Evolutionary conservation across 768 basidiomycete species (phyloP), one percentile per base, ranked within the genome.

Genomic region (Serendipita sp.): DNA sequence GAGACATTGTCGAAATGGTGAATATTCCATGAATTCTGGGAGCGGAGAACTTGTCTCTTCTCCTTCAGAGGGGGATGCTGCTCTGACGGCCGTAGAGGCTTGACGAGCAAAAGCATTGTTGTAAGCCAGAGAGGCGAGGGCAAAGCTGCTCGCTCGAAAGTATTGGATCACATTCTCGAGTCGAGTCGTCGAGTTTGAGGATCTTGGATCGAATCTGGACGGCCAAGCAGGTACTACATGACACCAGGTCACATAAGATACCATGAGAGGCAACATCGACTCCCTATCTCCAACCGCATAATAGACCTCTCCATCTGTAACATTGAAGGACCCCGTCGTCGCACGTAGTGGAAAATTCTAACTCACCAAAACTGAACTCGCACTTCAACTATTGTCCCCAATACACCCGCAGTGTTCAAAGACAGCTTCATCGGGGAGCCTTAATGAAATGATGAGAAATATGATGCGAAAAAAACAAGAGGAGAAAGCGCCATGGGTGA

Each of bases 31-130:
- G n/a, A n/a, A n/a, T n/a, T n/a, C n/a, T n/a, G n/a, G n/a, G n/a
- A n/a, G n/a, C n/a, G n/a, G n/a, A n/a, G n/a, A n/a, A n/a, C n/a
- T n/a, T n/a, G n/a, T n/a, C n/a, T n/a, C n/a, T n/a, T n/a, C n/a
- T n/a, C n/a, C n/a, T n/a, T n/a, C n/a, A n/a, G n/a, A n/a, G n/a
- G n/a, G n/a, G n/a, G n/a, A n/a, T n/a, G n/a, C n/a, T n/a, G n/a
- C n/a, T n/a, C n/a, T n/a, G n/a, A n/a, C n/a, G n/a, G n/a, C n/a
- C n/a, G n/a, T n/a, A n/a, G n/a, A n/a, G n/a, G n/a, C n/a, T n/a
- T n/a, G n/a, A n/a, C 42, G 42, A 13, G 48, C 48, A 28, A 51
- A 51, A 14, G 61, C 62, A 61, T 64, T 64, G 61, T 64, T 64
- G 64, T 64, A 64, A 3, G 38, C 31, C 4, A 38, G 24, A 7